Conservation (phyloP, 2,329 filamentous ascomycete genomes). For the Nemania sp. region DNA sequence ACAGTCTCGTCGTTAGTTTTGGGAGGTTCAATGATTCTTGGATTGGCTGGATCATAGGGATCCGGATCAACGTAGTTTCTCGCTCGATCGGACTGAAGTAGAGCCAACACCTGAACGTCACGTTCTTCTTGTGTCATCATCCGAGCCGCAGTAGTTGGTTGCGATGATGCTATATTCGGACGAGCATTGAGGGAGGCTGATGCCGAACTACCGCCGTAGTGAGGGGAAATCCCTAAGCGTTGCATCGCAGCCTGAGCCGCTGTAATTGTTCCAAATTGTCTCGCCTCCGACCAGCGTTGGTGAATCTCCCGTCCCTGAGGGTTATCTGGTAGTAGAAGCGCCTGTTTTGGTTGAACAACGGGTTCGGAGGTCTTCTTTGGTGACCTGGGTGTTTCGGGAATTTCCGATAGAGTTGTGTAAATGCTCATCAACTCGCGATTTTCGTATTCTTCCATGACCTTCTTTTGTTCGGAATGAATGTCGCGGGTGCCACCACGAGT, state of each 20-base stretch:
- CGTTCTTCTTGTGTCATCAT: constrained; percentile 55
- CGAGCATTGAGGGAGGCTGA: neutral
- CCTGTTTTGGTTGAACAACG: constrained; percentile 48
- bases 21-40: constrained; percentile 50
- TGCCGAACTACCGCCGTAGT: neutral
- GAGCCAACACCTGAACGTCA: constrained; percentile 53
- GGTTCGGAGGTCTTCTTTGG: constrained; percentile 55
- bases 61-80: constrained; percentile 59
- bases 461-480: constrained; percentile 68
- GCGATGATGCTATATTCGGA: neutral
- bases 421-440: constrained; percentile 71
- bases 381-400: constrained; percentile 68
- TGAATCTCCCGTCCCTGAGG: constrained; percentile 62
- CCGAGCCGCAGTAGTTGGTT: constrained; percentile 44
- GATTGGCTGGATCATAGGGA: constrained; percentile 53
- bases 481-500: constrained; percentile 65
- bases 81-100: constrained; percentile 59
- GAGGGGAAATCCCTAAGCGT: constrained; percentile 53
- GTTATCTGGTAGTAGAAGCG: constrained; percentile 55
- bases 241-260: constrained; percentile 59
- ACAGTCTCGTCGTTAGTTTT: constrained; percentile 59
- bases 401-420: constrained; percentile 66
- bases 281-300: constrained; percentile 60
- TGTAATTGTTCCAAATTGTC: constrained; percentile 58
- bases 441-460: constrained; percentile 67